phyloP scores from a whole-genome alignment of 768 basidiomycete species.

The Paxillus ammoniavirescens region DNA sequence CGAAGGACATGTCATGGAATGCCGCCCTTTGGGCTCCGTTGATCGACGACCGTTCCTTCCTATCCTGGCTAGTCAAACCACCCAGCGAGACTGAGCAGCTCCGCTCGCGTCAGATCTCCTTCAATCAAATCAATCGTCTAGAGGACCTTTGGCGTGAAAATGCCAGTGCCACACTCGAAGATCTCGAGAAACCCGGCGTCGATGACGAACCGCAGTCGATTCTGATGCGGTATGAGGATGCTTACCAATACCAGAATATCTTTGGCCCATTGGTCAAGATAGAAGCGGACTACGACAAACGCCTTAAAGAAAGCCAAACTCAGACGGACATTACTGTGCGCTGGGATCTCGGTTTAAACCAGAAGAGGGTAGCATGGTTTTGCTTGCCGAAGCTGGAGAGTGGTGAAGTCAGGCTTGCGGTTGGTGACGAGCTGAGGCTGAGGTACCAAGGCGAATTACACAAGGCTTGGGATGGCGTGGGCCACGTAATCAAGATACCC shows the following conservation, averaged over 20 bases:
- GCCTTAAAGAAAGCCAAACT: conserved; percentile 96
- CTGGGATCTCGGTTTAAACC: conserved; percentile 98
- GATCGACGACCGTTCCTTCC: conserved; percentile 96
- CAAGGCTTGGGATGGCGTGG: conserved; percentile 95
- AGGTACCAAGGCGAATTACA: conserved; percentile 88
- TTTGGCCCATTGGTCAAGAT: conserved; percentile 99
- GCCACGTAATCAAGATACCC: conserved; percentile 98
- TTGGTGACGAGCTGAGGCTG: conserved; percentile 92
- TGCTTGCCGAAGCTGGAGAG: conserved; percentile 94
- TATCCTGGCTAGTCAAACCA: conserved; percentile 99
- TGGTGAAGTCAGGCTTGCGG: conserved; percentile 94
- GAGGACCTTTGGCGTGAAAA: conserved; percentile 99
- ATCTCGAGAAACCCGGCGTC: conserved; percentile 94
- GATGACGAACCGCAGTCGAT: conserved; percentile 98
- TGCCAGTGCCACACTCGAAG: conserved; percentile 89
- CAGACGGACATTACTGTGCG: conserved; percentile 95
- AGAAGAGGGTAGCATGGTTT: conserved; percentile 99
- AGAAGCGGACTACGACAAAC: conserved; percentile 98
- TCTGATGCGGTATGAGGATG: conserved; percentile 90
- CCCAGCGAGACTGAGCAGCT: conserved; percentile 96
- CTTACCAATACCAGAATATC: conserved; percentile 99
- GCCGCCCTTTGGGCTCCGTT: conserved; percentile 96
- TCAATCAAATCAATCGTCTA: conserved; percentile 93
- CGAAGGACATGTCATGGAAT: conserved; percentile 99
- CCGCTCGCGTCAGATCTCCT: conserved; percentile 94